A percentile compares a stretch with the other conserved stretches of the same genome.
Evolutionary conservation across 169 alveolate species (phyloP).

Genomic region (Plasmodium knowlesi): DNA sequence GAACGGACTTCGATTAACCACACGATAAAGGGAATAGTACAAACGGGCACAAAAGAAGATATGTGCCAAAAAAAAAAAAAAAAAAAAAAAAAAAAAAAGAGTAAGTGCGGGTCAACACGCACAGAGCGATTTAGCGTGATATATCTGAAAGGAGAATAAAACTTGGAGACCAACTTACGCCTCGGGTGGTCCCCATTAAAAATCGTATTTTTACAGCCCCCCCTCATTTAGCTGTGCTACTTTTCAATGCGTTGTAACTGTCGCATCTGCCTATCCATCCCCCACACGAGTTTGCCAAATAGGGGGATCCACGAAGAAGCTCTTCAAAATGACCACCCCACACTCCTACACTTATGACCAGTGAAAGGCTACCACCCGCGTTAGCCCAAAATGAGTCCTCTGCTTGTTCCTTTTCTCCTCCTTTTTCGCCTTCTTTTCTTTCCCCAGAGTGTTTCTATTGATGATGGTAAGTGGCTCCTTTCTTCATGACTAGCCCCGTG

Average conservation of each 20-base stretch:
- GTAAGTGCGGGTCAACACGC: neutral
- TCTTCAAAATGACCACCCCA: neutral
- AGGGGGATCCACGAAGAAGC: neutral
- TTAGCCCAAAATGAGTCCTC: neutral
- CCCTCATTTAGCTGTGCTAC: neutral
- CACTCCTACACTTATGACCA: neutral
- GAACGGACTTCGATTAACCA: neutral
- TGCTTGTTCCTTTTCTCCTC: neutral
- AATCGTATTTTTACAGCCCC: neutral
- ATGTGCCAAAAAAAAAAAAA: neutral
- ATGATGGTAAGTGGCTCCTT: conserved; percentile 19
- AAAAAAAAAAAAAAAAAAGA: no score
- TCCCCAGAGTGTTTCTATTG: neutral
- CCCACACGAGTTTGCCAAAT: neutral
- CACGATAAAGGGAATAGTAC: neutral
- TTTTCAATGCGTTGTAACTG: neutral
- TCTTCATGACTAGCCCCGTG: neutral
- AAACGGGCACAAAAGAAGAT: neutral
- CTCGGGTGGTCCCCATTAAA: neutral
- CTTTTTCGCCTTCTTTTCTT: neutral
- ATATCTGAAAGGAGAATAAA: neutral
- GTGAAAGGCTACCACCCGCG: neutral
- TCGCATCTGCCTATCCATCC: neutral
- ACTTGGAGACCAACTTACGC: neutral
- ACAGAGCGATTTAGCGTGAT: neutral